phyloP scores from a whole-genome alignment of 1,139 yeast genomes.

The Hansenula lynferdii region DNA sequence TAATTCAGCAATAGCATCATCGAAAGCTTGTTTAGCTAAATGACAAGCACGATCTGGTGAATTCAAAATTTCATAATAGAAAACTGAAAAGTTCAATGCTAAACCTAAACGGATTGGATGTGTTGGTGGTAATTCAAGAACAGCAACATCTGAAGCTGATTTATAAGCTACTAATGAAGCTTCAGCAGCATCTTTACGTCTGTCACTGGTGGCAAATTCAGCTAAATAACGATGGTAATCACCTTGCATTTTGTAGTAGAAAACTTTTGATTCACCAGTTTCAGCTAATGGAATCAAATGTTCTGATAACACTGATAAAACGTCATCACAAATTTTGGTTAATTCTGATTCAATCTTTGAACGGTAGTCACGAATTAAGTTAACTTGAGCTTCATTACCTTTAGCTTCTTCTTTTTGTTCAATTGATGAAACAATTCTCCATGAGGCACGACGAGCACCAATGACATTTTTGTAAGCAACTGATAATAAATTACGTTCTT shows the following conservation, averaged over 20 bases:
- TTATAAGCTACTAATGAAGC: conserved; percentile 92
- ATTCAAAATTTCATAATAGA: conserved; percentile 96
- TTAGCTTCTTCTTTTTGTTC: conserved; percentile 98
- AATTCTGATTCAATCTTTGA: conserved; percentile 91
- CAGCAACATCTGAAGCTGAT: conserved; percentile 95
- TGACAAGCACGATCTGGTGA: conserved; percentile 99
- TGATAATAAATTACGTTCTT: conserved; percentile 94
- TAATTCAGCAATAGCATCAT: conserved; percentile 98
- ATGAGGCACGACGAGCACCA: conserved; percentile 99
- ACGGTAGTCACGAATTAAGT: conserved; percentile 91
- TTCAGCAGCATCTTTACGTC: conserved; percentile 91
- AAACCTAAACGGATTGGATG: conserved; percentile 98
- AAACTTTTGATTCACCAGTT: conserved; percentile 96
- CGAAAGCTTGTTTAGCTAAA: conserved; percentile 97
- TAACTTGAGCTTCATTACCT: conserved; percentile 85
- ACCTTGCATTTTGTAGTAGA: conserved; percentile 99
- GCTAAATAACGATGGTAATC: conserved; percentile 99
- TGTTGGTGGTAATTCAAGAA: conserved; percentile 95
- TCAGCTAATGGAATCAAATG: conserved; percentile 93
- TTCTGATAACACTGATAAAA: conserved; percentile 78
- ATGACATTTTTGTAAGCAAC: conserved; percentile 98
- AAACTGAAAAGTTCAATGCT: conserved; percentile 96
- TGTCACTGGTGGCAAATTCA: conserved; percentile 88
- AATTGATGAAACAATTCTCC: conserved; percentile 97
- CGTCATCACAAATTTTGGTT: conserved; percentile 91